Evolutionary conservation across 208 protist species (phyloP), one percentile per base, ranked within the genome.

Genomic region (Leishmania lainsoni): DNA sequence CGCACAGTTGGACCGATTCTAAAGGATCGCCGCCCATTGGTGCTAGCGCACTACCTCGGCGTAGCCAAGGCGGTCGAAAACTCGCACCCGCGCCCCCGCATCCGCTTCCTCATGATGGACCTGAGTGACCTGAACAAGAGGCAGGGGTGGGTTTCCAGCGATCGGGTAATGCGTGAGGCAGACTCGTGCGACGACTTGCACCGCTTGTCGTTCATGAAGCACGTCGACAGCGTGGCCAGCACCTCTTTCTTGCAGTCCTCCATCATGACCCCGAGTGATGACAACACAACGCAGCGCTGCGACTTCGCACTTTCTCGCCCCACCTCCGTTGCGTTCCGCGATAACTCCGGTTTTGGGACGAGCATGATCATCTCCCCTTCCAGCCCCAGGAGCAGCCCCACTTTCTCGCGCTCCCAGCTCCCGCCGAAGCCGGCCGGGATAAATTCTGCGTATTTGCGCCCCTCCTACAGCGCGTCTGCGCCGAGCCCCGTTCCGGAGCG

Each of bases 41-140:
- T 92, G 16, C 78, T 97, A 45, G 76, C 83, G 16, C 88, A 84
- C 78, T 89, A 89, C 73, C 71, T 97, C 59, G 85, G 79, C 22
- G 77, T 94, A 35, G 93, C 94, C 22, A 93, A 89, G 76, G 77
- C 74, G 1, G 88, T 97, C 52, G 88, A 94, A 77, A 14, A 71
- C 48, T 89, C 92, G 17, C 92, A 97, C 80, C 89, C 92, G 0
- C 89, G 88, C 17, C 84, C 76, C 51, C 89, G 94, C 74, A 89
- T 97, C 39, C 83, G 84, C 49, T 97, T 96, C 79, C 83, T 94
- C 63, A 94, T 96, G 89, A 95, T 96, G 94, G 86, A 96, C 80
- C 82, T 97, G 61, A 76, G 39, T 58, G 93, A 97, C 75, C 81
- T 86, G 16, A 87, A 87, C 71, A 83, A 83, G 59, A 85, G 86